These are phyloP conservation scores for Aspergillus transmontanensis DNA, from an alignment of 2,329 filamentous ascomycete species.

Conservation along the genomic window DNA sequence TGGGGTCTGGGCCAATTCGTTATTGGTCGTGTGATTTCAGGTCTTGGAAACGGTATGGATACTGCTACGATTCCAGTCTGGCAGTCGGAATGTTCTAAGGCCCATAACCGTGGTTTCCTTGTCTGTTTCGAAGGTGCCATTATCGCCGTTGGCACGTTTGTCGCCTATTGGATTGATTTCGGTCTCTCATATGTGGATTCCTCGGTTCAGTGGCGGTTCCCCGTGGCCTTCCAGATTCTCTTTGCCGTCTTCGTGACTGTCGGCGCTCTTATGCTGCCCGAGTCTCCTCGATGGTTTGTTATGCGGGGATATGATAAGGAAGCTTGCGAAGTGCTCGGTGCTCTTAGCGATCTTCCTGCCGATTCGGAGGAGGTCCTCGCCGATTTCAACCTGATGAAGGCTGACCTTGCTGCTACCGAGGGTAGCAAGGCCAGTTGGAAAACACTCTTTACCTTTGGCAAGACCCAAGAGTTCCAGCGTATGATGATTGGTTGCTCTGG, in stretches of 20 bases:
- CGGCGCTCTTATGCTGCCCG: conserved; percentile 44
- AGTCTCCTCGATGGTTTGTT: conserved; percentile 59
- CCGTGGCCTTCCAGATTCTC: conserved; percentile 51
- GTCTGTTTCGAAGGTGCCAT: conserved; percentile 38
- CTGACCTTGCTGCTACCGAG: conserved; percentile 43
- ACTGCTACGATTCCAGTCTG: conserved; percentile 44
- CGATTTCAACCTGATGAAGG: conserved; percentile 47
- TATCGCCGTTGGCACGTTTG: conserved; percentile 35
- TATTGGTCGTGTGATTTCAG: conserved; percentile 41
- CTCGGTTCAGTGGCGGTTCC: conserved; percentile 46
- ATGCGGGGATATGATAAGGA: conserved; percentile 8
- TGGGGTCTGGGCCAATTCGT: conserved; percentile 46
- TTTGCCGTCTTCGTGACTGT: conserved; percentile 33
- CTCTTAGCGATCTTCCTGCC: conserved; percentile 4
- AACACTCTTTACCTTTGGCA: conserved; percentile 31
- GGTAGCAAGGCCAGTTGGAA: conserved; percentile 30
- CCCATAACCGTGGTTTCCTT: conserved; percentile 38
- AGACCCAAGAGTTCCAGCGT: conserved; percentile 36
- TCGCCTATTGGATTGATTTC: conserved; percentile 41
- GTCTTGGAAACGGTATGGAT: conserved; percentile 39
- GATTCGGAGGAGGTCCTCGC: conserved; percentile 41
- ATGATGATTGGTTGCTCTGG: conserved; percentile 32
- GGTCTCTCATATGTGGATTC: conserved; percentile 36
- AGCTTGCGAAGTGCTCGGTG: not conserved
- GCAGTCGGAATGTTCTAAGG: conserved; percentile 40